Base-by-base conservation (phyloP, 495 filamentous ascomycete species). In the Podospora sp. region DNA sequence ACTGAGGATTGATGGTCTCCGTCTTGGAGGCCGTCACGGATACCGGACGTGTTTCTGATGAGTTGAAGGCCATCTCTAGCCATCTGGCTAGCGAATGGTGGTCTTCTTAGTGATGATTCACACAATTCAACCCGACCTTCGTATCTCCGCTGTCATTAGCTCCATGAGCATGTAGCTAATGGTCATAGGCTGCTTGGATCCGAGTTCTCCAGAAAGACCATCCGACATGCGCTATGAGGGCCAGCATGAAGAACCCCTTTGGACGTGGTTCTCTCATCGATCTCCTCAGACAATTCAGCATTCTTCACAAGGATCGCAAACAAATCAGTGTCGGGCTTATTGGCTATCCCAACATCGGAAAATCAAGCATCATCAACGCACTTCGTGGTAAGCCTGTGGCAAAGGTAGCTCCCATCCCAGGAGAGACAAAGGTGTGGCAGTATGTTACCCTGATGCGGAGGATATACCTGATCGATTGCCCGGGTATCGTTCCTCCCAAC, bases 21-120 rank as follows among this genome's bases (percentile, higher is more conserved):
- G 94, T 98, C 84, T 92, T 98, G 95, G 88, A 81, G 81, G 89
- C 86, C 85, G 84, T 88, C 89, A 88, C 90, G 81, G 87, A 85
- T 83, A 79, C 82, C 75, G 75, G 72, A 74, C 61, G 75, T 85
- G 82, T 82, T 82, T 85, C 80, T 80, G 88, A 88, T 90, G 92
- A 97, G 93, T 96, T 93, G 93, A 96, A 88, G 78, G 83, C 86
- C 86, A 77, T 78, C 80, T 78, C 79, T 73, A 68, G 65, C 79
- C 70, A 64, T 76, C 58, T 22, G 77, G 76, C 78, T 77, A 72
- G 76, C 74, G 74, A 65, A 82, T 94, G 87, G 89, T 83, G 84
- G 85, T 87, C 81, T 90, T 97, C 95, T 96, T 98, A 99, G 94
- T 97, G 90, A 91, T 90, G 92, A 91, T 89, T 90, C 94, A 96